These are phyloP conservation scores for Fomes fomentarius DNA, from an alignment of 1,284 basidiomycete genomes.

Conservation along the genomic window DNA sequence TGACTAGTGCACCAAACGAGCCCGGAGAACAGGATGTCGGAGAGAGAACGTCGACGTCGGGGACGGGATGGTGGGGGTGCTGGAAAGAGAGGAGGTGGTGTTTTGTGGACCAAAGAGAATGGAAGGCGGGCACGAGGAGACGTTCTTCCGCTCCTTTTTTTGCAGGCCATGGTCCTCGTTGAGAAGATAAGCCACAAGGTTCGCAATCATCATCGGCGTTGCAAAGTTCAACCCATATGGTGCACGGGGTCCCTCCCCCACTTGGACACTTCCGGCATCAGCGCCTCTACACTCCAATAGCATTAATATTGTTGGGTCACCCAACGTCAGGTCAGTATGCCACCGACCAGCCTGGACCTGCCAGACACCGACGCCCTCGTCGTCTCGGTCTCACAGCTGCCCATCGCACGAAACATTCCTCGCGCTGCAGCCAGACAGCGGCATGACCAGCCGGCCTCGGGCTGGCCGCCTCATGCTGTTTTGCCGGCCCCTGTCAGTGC, in stretches of 20 bases:
- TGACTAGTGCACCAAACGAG: neutral
- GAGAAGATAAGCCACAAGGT: constrained; percentile 14
- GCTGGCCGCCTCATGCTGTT: neutral
- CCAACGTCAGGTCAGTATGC: constrained; percentile 19
- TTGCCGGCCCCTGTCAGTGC: neutral
- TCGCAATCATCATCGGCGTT: neutral
- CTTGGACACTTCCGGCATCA: too few relatives aligned
- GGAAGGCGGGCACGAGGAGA: constrained; percentile 21
- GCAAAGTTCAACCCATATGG: neutral
- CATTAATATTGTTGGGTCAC: constrained; percentile 13
- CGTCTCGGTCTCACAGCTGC: too few relatives aligned
- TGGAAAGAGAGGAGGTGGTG: neutral
- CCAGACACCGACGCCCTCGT: neutral
- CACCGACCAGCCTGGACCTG: neutral
- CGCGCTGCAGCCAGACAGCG: neutral
- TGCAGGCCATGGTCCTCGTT: constrained; percentile 2
- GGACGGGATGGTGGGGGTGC: constrained; percentile 1
- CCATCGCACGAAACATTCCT: too few relatives aligned
- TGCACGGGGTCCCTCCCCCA: constrained; percentile 13
- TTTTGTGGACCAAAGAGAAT: constrained; percentile 17
- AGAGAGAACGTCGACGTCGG: neutral
- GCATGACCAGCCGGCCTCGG: neutral
- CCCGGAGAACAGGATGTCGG: too few relatives aligned
- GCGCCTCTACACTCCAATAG: neutral
- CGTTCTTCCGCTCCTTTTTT: constrained; percentile 4